Evolutionary conservation across 768 basidiomycete species (phyloP).

Genomic region (Udeniomyces megalosporus): DNA sequence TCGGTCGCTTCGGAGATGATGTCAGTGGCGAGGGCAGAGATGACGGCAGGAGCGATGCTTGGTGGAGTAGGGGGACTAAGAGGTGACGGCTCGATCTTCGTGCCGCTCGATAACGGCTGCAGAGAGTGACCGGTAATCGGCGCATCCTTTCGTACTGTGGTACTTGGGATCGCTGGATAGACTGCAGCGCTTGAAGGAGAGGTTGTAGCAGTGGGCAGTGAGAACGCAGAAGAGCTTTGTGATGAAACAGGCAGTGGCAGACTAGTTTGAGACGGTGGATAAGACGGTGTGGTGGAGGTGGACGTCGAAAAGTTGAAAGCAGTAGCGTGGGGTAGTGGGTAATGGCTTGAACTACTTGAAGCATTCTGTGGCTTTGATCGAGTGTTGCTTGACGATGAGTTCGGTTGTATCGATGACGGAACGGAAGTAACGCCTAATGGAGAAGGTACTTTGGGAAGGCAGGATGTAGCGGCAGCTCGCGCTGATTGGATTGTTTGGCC

Average conservation of each 20-base stretch:
- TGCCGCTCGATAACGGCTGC: not conserved
- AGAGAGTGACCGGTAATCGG: not conserved
- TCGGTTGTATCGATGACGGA: not conserved
- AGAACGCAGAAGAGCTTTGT: not conserved
- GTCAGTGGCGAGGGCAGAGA: not conserved
- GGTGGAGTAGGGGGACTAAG: not conserved
- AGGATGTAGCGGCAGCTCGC: not conserved
- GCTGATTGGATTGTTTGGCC: too few relatives aligned
- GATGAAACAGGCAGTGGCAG: too few relatives aligned
- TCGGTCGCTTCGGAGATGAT: not conserved
- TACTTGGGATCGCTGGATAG: not conserved
- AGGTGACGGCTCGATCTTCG: not conserved
- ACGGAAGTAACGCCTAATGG: not conserved
- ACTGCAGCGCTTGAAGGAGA: not conserved
- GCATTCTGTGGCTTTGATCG: too few relatives aligned
- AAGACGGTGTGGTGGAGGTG: too few relatives aligned
- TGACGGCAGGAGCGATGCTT: not conserved
- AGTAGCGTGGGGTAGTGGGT: too few relatives aligned
- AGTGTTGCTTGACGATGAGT: not conserved
- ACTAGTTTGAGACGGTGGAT: too few relatives aligned
- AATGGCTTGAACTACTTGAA: too few relatives aligned
- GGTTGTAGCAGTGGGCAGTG: not conserved
- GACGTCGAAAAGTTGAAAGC: not conserved
- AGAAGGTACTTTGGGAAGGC: too few relatives aligned
- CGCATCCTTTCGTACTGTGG: not conserved